Conservation (phyloP, 176 grass and related monocot genomes). For the Ampelocalamus luodianensis region DNA sequence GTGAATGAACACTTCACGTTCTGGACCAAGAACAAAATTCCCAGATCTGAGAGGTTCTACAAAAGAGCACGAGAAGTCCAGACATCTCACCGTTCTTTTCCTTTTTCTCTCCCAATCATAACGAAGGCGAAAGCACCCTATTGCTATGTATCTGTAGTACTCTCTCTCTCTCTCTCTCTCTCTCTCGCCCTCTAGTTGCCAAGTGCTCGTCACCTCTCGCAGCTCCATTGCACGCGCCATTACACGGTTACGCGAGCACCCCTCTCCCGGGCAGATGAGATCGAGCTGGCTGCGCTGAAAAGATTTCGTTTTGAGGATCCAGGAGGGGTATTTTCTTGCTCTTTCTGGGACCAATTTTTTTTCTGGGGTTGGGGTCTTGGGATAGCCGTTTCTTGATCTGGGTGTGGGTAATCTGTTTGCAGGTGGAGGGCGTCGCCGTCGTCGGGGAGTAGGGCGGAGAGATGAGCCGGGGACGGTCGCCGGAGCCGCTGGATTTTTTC, state of each 20-base stretch:
- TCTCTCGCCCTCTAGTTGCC: background rate
- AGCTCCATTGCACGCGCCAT: slow-evolving; percentile 2
- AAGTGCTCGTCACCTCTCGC: slow-evolving; percentile 20
- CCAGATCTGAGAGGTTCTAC: background rate
- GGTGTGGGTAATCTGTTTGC: slow-evolving; percentile 40
- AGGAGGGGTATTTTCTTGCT: slow-evolving; percentile 17
- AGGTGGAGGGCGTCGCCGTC: slow-evolving; percentile 23
- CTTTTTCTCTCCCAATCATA: background rate
- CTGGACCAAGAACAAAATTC: background rate
- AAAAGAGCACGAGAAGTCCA: background rate
- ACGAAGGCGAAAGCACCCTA: background rate
- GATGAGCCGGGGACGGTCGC: slow-evolving; percentile 72
- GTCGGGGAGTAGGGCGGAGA: slow-evolving; percentile 48
- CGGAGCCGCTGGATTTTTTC: slow-evolving; percentile 97
- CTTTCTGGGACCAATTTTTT: background rate
- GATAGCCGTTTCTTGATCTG: slow-evolving; percentile 45
- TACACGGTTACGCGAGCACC: background rate
- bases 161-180: background rate
- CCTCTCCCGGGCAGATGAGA: slow-evolving; percentile 20
- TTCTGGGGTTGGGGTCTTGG: background rate
- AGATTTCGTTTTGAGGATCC: slow-evolving; percentile 11
- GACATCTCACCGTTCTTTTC: slow-evolving; percentile 1
- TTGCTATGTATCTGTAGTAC: too few relatives aligned
- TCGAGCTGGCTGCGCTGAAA: slow-evolving; percentile 10
- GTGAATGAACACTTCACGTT: background rate